phyloP scores from a whole-genome alignment of 495 filamentous ascomycete genomes.

The Filosporella fistucella region DNA sequence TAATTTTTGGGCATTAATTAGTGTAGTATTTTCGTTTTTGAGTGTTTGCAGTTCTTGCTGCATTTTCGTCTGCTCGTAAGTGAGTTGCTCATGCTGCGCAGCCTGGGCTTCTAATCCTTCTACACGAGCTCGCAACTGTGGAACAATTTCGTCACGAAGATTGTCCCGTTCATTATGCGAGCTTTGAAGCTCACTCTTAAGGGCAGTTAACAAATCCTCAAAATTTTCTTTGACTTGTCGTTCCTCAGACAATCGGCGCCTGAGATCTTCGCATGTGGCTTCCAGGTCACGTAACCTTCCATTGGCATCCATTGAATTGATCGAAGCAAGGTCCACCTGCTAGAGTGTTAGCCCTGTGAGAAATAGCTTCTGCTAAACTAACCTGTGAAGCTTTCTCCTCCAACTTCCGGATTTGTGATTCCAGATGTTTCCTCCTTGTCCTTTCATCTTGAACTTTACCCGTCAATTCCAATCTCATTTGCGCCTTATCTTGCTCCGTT shows the following conservation, averaged over 20 bases:
- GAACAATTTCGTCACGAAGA: slow-evolving; percentile 79
- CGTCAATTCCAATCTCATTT: slow-evolving; percentile 76
- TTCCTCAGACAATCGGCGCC: slow-evolving; percentile 79
- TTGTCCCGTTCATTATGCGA: slow-evolving; percentile 87
- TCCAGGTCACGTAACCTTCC: slow-evolving; percentile 73
- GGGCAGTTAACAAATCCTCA: slow-evolving; percentile 80
- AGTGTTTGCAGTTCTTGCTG: slow-evolving; percentile 75
- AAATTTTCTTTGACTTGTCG: slow-evolving; percentile 87
- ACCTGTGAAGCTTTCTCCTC: slow-evolving; percentile 66
- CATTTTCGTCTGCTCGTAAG: slow-evolving; percentile 71
- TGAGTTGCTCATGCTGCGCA: slow-evolving; percentile 59
- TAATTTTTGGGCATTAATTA: slow-evolving; percentile 47
- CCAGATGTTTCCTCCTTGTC: slow-evolving; percentile 63
- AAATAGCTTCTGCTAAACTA: neutral
- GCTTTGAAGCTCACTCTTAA: slow-evolving; percentile 76
- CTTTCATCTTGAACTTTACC: slow-evolving; percentile 84
- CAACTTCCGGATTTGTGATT: slow-evolving; percentile 75
- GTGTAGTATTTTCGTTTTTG: slow-evolving; percentile 33
- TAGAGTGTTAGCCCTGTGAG: slow-evolving; percentile 4
- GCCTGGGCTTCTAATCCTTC: slow-evolving; percentile 72
- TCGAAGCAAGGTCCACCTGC: slow-evolving; percentile 36
- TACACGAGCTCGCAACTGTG: slow-evolving; percentile 65
- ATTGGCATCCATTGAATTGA: slow-evolving; percentile 40
- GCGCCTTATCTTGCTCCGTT: slow-evolving; percentile 87
- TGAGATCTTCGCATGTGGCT: slow-evolving; percentile 69